Evolutionary conservation across 441 rosid genomes (phyloP), one percentile per base, ranked within the genome.

Genomic region (Metrosideros polymorpha): DNA sequence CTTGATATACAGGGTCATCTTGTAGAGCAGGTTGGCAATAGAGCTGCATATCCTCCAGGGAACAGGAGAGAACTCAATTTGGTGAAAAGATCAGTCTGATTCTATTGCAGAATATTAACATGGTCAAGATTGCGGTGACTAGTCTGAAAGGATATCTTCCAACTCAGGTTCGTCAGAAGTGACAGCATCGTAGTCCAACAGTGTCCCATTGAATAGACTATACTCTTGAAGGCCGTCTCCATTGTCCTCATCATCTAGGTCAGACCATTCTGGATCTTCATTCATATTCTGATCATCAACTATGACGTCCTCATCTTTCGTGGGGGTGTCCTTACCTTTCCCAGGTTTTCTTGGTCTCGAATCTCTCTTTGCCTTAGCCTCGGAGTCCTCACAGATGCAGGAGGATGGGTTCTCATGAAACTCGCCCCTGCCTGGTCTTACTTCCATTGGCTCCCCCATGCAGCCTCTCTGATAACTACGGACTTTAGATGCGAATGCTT

Each of bases 361-460:
- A 79, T 89, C 91, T 71, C 86, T 89, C 71, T 86, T 92, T 43
- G 89, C 90, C 89, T 89, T 91, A 82, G 91, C 95, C 85, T 90
- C 55, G 63, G 84, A 59, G 50, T 85, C 32, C 91, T 91, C 91
- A 84, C 99, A 98, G 87, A 98, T 95, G 93, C 99, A 98, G 83
- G 94, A 83, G 3, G 97, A 88, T 7, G 99, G 99, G 86, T 98
- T 98, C 93, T 98, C 99, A 87, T 96, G 99, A 91, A 98, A 98
- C 91, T 96, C 99, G 52, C 99, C 99, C 90, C 98, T 94, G 83
- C 99, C 99, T 0, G 98, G 94, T 91, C 96, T 93, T 32, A 94
- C 96, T 90, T 98, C 99, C 55, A 94, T 98, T n/a, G 99, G 99
- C 87, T 93, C 96, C 84, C 99, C 99, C 98, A 98, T 95, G 92